These are phyloP conservation scores for Citrullus colocynthis DNA, from an alignment of 306 rosid genomes.

Conservation along the genomic window DNA sequence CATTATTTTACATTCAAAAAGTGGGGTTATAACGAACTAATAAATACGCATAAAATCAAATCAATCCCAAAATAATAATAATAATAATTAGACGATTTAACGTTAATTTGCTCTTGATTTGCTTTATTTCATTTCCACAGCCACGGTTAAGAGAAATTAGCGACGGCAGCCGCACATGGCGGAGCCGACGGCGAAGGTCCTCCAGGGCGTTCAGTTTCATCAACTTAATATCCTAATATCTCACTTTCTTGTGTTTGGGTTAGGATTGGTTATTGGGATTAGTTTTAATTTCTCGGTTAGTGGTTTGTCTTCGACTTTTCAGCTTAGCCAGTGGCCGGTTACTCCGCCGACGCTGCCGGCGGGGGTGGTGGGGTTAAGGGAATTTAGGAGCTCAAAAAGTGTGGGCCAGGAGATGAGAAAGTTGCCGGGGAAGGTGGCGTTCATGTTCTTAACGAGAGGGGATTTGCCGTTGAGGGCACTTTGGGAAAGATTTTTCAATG, in stretches of 20 bases:
- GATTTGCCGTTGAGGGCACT: constrained; percentile 57
- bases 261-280: neutral
- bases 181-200: neutral
- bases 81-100: too few relatives aligned
- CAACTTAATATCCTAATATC: neutral
- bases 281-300: neutral
- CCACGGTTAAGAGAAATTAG: neutral
- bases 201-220: neutral
- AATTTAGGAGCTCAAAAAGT: constrained; percentile 3
- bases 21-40: too few relatives aligned
- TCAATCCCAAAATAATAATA: too few relatives aligned
- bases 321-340: neutral
- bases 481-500: constrained; percentile 76
- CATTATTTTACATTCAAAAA: too few relatives aligned
- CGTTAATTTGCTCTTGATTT: too few relatives aligned
- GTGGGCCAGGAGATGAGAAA: constrained; percentile 35
- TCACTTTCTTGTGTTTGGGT: neutral
- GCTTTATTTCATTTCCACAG: too few relatives aligned
- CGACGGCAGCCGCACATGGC: neutral
- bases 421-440: constrained; percentile 79
- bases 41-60: too few relatives aligned
- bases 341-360: neutral
- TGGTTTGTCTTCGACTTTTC: neutral
- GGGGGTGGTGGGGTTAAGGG: neutral
- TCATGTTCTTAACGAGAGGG: constrained; percentile 74